Conservation (phyloP, 2,329 filamentous ascomycete species). For the Monosporascus sp. region DNA sequence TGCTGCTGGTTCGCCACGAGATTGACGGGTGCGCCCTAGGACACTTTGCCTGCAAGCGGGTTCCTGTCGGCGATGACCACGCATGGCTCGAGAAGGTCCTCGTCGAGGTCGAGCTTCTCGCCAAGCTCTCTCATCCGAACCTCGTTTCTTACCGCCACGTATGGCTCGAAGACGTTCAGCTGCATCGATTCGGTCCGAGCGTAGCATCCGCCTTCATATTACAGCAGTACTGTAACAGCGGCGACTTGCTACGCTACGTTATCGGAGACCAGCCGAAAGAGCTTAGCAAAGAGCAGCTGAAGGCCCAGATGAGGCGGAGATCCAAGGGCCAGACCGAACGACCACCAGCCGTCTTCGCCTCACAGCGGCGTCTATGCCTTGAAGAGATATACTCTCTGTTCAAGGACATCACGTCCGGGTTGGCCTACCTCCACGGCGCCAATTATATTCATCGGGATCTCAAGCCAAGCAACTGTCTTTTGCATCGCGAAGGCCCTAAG, state of each 20-base stretch:
- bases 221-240: conserved; percentile 94
- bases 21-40: conserved; percentile 85
- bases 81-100: conserved; percentile 92
- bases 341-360: conserved; percentile 40
- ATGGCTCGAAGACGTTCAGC: conserved; percentile 85
- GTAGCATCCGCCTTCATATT: conserved; percentile 95
- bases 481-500: conserved; percentile 69
- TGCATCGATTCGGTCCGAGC: conserved; percentile 81
- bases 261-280: conserved; percentile 60
- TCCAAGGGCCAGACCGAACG: conserved; percentile 72
- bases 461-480: conserved; percentile 90
- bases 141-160: conserved; percentile 95
- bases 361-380: conserved; percentile 52
- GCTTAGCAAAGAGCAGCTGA: conserved; percentile 76
- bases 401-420: conserved; percentile 85
- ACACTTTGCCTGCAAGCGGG: conserved; percentile 92
- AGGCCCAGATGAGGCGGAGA: conserved; percentile 76
- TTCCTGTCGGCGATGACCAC: conserved; percentile 92
- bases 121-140: conserved; percentile 89
- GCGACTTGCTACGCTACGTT: conserved; percentile 84
- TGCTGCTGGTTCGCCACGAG: conserved; percentile 87
- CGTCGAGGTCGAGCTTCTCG: conserved; percentile 86
- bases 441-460: conserved; percentile 95
- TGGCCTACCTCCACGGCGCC: conserved; percentile 83
- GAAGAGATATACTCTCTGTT: conserved; percentile 98